These are phyloP conservation scores for Alternaria sp. DNA, from an alignment of 2,329 filamentous ascomycete species.

Conservation along the genomic window DNA sequence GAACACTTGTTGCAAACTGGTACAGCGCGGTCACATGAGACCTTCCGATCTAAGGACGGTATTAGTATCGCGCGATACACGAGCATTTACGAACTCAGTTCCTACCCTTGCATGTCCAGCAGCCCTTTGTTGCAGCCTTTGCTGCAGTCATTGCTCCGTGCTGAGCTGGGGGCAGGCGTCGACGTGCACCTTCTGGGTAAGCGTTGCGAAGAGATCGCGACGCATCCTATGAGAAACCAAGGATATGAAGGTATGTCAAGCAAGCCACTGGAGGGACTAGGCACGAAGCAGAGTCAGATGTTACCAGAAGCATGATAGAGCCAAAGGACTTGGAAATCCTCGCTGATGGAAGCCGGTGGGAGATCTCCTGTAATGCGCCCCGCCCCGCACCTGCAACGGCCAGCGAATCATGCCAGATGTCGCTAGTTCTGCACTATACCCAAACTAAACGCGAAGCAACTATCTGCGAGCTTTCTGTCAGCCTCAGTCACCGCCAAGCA, in stretches of 20 bases:
- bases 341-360: neutral
- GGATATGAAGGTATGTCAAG: neutral
- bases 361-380: neutral
- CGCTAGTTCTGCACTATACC: neutral
- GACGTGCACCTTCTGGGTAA: neutral
- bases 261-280: neutral
- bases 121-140: neutral
- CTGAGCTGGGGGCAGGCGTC: neutral
- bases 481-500: neutral
- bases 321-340: neutral
- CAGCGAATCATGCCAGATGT: neutral
- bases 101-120: slow-evolving; percentile 2
- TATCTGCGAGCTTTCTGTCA: slow-evolving; percentile 13
- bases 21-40: slow-evolving; percentile 19
- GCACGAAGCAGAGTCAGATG: neutral
- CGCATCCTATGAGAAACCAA: neutral
- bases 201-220: neutral
- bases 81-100: rapidly evolving
- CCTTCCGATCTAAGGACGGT: slow-evolving; percentile 17
- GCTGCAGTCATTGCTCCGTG: neutral
- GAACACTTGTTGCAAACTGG: slow-evolving; percentile 19
- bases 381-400: neutral
- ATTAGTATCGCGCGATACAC: neutral
- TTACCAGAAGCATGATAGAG: neutral
- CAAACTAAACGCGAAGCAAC: slow-evolving; percentile 8